Evolutionary conservation across 2,329 filamentous ascomycete species (phyloP).

Genomic region (Iodosphaeria phyllophila): DNA sequence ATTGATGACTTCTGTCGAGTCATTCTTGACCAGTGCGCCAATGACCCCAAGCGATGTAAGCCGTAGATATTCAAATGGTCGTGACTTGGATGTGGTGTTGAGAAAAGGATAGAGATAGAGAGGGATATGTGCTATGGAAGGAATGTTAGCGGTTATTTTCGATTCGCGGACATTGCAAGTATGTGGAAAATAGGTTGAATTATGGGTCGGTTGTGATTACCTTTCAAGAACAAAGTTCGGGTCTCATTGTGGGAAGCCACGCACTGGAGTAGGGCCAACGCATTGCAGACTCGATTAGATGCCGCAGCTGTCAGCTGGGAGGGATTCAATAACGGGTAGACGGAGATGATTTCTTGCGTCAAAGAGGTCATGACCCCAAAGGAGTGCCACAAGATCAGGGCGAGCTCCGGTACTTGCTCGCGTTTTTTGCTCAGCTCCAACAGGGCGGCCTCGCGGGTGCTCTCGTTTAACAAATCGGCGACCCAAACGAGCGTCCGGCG

Average conservation of each 20-base stretch:
- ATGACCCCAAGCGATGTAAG: slow-evolving; percentile 93
- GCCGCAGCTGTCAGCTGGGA: slow-evolving; percentile 95
- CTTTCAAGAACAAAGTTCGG: slow-evolving; percentile 78
- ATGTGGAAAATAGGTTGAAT: not conserved
- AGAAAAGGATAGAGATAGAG: slow-evolving; percentile 96
- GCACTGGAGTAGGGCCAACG: slow-evolving; percentile 84
- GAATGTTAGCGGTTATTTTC: slow-evolving; percentile 6
- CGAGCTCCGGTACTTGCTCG: slow-evolving; percentile 91
- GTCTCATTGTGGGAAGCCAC: slow-evolving; percentile 97
- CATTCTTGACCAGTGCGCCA: slow-evolving; percentile 93
- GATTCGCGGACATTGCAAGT: no score
- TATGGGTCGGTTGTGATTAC: slow-evolving; percentile 23
- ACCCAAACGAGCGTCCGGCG: slow-evolving; percentile 84
- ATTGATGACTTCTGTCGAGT: slow-evolving; percentile 96
- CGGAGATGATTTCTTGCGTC: slow-evolving; percentile 95
- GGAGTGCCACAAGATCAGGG: slow-evolving; percentile 93
- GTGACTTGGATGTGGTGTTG: slow-evolving; percentile 95
- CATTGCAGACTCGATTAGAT: slow-evolving; percentile 94
- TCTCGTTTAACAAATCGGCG: slow-evolving; percentile 74
- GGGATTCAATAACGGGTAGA: slow-evolving; percentile 90
- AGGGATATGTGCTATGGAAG: slow-evolving; percentile 70
- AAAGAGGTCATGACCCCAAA: slow-evolving; percentile 98
- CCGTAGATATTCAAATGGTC: slow-evolving; percentile 92
- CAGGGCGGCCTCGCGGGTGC: slow-evolving; percentile 73
- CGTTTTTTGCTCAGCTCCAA: slow-evolving; percentile 96